phyloP scores from a whole-genome alignment of 192 early-diverging fungal genomes.

The Coemansia sp. region DNA sequence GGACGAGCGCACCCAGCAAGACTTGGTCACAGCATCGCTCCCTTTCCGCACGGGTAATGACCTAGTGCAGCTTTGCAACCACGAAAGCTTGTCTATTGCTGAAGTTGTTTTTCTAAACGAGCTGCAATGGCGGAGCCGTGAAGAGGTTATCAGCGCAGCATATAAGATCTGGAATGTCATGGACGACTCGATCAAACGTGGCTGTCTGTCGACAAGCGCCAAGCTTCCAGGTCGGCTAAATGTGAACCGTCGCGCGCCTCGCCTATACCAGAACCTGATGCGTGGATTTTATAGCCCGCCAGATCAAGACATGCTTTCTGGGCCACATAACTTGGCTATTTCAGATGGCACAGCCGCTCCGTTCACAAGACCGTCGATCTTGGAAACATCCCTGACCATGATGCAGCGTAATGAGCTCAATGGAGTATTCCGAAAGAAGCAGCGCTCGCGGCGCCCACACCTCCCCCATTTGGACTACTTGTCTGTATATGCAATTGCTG shows the following conservation, averaged over 20 bases:
- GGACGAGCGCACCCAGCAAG: slow-evolving; percentile 64
- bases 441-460: slow-evolving; percentile 39
- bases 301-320: slow-evolving; percentile 27
- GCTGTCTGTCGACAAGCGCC: slow-evolving; percentile 61
- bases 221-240: slow-evolving; percentile 79
- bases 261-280: slow-evolving; percentile 81
- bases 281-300: slow-evolving; percentile 63
- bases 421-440: slow-evolving; percentile 42
- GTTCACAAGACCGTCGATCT: slow-evolving; percentile 14
- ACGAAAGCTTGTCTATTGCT: slow-evolving; percentile 87
- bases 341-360: slow-evolving; percentile 13
- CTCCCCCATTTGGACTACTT: slow-evolving; percentile 89
- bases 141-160: slow-evolving; percentile 74
- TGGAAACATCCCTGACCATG: slow-evolving; percentile 38
- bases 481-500: slow-evolving; percentile 91
- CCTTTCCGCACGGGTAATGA: slow-evolving; percentile 81
- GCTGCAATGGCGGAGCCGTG: slow-evolving; percentile 81
- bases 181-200: slow-evolving; percentile 81
- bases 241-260: slow-evolving; percentile 82
- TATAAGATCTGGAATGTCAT: slow-evolving; percentile 89
- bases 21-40: slow-evolving; percentile 73
- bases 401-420: slow-evolving; percentile 44
- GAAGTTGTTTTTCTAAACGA: slow-evolving; percentile 95
- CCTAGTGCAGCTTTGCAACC: slow-evolving; percentile 76
- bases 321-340: slow-evolving; percentile 12